Conservation (phyloP, 352 stramenopile species). For the Pelagophyceae sp. region DNA sequence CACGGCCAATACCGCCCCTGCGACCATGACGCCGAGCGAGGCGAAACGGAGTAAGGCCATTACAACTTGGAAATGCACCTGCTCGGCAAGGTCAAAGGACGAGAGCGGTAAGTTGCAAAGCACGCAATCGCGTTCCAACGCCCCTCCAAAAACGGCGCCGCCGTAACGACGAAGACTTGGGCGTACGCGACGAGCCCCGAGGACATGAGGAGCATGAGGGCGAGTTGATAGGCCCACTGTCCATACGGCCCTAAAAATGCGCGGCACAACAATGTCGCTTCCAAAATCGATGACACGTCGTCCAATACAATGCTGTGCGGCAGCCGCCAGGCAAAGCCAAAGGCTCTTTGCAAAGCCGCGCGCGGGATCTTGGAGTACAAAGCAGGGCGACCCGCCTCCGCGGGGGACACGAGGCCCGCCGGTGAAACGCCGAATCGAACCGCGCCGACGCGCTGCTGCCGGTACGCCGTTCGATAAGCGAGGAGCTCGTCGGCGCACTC, state of each 20-base stretch:
- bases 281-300: not conserved
- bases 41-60: constrained; percentile 74
- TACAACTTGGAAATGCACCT: constrained; percentile 68
- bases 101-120: constrained; percentile 71
- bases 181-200: constrained; percentile 71
- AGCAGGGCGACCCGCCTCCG: too few relatives aligned
- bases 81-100: constrained; percentile 70
- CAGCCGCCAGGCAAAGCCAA: not conserved
- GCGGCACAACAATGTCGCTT: not conserved
- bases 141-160: constrained; percentile 51
- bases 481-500: not conserved
- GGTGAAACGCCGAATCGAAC: not conserved
- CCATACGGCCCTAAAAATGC: constrained; percentile 32
- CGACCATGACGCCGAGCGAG: constrained; percentile 73
- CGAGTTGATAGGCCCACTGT: constrained; percentile 61
- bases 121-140: constrained; percentile 61
- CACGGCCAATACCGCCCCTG: constrained; percentile 60
- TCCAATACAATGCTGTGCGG: not conserved
- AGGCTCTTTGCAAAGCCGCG: not conserved
- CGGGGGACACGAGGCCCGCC: too few relatives aligned
- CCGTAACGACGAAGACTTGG: constrained; percentile 76
- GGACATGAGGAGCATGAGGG: constrained; percentile 73
- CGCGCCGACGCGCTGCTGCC: not conserved
- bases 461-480: not conserved
- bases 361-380: not conserved